Evolutionary conservation across 2,329 filamentous ascomycete species (phyloP).

Genomic region (Fusarium piperis): DNA sequence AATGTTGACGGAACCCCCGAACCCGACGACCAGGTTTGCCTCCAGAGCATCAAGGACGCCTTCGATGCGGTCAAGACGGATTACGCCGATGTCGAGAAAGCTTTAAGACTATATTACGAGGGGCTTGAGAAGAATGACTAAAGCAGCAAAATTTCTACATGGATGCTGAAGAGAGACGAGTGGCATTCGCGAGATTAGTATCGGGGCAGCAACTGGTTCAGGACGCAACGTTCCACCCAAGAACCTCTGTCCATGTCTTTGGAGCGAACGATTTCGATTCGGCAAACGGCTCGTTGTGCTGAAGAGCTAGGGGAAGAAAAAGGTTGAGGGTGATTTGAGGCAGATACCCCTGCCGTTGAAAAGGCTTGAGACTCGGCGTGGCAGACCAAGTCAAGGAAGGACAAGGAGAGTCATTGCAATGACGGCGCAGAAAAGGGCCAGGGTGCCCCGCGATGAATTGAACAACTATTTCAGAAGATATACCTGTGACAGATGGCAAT

Average conservation of each 20-base stretch:
- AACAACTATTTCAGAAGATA: conserved; percentile 25
- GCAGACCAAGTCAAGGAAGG: conserved; percentile 17
- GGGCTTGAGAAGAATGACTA: conserved; percentile 35
- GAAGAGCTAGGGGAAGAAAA: conserved; percentile 23
- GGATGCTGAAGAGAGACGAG: conserved; percentile 7
- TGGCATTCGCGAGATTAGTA: background rate
- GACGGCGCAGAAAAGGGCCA: conserved; percentile 8
- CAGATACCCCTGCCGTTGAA: conserved; percentile 31
- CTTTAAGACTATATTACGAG: conserved; percentile 74
- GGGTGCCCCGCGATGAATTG: conserved; percentile 27
- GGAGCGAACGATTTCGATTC: conserved; percentile 9
- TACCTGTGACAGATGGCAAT: conserved; percentile 1
- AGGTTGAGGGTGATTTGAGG: conserved; percentile 29
- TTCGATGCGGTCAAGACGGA: conserved; percentile 79
- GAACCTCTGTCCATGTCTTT: background rate
- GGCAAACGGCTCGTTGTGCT: conserved; percentile 18
- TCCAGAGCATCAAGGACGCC: conserved; percentile 75
- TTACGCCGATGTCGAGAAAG: conserved; percentile 76
- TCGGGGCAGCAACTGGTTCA: conserved; percentile 12
- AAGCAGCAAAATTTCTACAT: background rate
- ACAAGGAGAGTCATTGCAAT: conserved; percentile 7
- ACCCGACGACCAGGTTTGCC: conserved; percentile 72
- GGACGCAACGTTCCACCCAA: background rate
- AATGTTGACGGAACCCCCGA: conserved; percentile 78
- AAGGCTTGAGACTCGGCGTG: conserved; percentile 30